Evolutionary conservation across 2,329 filamentous ascomycete genomes (phyloP), one percentile per base, ranked within the genome.

Genomic region (Diaporthe sp.): DNA sequence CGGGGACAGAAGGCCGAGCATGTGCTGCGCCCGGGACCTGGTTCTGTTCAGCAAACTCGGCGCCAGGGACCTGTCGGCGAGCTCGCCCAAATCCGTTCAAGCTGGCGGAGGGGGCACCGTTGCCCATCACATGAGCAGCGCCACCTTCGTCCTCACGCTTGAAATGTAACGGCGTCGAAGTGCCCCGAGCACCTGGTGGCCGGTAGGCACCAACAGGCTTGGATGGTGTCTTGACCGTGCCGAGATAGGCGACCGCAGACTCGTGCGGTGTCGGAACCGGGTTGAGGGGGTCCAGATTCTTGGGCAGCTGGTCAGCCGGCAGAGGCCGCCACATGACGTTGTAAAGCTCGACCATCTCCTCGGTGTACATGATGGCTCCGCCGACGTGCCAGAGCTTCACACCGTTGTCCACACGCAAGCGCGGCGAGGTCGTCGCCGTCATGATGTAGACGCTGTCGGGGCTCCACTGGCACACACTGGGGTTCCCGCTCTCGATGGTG

Each of bases 201-300:
- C 97, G 93, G 84, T 99, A 99, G 4, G 97, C 97, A 79, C 97
- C 97, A n/a, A 95, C 95, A 60, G 97, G 95, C 88, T 99, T 99
- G 77, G 95, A 97, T 6, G 97, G 96, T 5, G 96, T 96, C 90
- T 98, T 98, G 81, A 94, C 92, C 4, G 94, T 96, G 78, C 92
- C 94, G 71, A 98, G 89, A 81, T 95, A 98, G 2, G 92, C 91
- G 46, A 94, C 85, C 15, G 96, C 97, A 46, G 96, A 98, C 10
- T 92, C 83, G 83, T 99, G 97, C 12, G 96, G 94, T 4, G 88
- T 87, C 9, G 96, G 96, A 31, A 96, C 87, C 15, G 93, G 90
- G 77, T 89, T 89, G 80, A 98, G 88, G 10, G 95, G 94, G 82
- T 98, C 93, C 51, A 90, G 91, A 19, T 71, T 73, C 34, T 91